Evolutionary conservation across 108 stramenopile species (phyloP).

Genomic region (Cyclostephanos tholiformis): DNA sequence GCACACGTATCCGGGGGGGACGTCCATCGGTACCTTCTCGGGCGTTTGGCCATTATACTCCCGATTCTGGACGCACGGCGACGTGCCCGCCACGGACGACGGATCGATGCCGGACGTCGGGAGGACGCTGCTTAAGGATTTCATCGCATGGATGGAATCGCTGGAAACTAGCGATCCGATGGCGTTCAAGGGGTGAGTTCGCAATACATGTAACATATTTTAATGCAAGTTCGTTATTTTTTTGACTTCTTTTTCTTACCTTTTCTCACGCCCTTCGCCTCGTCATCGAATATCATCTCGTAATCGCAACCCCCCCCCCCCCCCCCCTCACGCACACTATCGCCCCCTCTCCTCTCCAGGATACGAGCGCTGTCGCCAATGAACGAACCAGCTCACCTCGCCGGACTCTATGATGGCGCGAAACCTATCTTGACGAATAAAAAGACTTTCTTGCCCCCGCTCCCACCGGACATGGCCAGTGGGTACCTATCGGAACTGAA

Average conservation of each 20-base stretch:
- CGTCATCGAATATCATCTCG: neutral
- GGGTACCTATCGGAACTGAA: constrained; percentile 54
- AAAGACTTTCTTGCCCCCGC: constrained; percentile 65
- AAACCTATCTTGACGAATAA: constrained; percentile 34
- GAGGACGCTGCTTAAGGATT: constrained; percentile 47
- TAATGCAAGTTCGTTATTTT: no score
- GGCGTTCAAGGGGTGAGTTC: constrained; percentile 60
- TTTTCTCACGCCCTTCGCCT: no score
- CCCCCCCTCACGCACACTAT: no score
- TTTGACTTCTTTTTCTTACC: neutral
- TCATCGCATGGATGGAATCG: constrained; percentile 64
- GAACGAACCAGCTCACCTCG: constrained; percentile 85
- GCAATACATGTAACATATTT: no score
- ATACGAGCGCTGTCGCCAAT: constrained; percentile 70
- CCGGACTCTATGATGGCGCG: constrained; percentile 57
- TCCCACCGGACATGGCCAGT: constrained; percentile 50
- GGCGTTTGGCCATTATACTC: constrained; percentile 75
- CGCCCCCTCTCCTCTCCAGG: neutral
- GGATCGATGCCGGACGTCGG: constrained; percentile 51
- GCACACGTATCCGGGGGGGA: constrained; percentile 78
- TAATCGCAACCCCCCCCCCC: neutral
- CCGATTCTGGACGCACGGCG: constrained; percentile 74
- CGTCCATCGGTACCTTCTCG: constrained; percentile 75
- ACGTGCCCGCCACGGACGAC: constrained; percentile 49
- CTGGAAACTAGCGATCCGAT: constrained; percentile 50